Evolutionary conservation across 1,284 basidiomycete species (phyloP), one percentile per base, ranked within the genome.

Genomic region (Vanrija sp.): DNA sequence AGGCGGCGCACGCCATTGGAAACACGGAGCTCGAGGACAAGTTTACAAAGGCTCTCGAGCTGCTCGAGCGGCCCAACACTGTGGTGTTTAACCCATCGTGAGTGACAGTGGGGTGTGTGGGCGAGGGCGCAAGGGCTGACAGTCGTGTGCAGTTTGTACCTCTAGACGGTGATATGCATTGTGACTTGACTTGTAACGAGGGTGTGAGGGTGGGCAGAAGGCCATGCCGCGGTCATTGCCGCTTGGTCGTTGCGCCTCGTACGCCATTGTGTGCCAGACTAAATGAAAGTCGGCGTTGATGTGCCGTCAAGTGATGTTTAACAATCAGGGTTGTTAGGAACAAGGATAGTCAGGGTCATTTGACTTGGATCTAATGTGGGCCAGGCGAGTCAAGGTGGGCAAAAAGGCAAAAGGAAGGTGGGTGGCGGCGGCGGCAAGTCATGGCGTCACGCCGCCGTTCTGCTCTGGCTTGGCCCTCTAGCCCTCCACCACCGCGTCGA

Each of bases 1-100:
- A 86, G 67, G 95, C 95, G 0, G 90, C 94, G 1, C 92, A 93
- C 68, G 95, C 96, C 14, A 98, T 98, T 59, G 95, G 95, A 8
- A 98, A 98, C 72, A 82, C 81, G 8, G 94, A 98, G 66, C 80
- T 98, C 36, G 85, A 93, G 75, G 85, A 91, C 65, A 95, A 92
- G 75, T 96, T 96, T 68, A 85, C 87, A 61, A 88, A 89, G 69
- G 81, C 87, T 16, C 84, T 88, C 3, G 89, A 92, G 72, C 85
- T 92, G 85, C 84, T 96, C 23, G 92, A 93, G 71, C 81, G 92
- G 35, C 89, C 88, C 1, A 92, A 90, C 71, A 92, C 89, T 1
- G 91, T 96, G 57, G 94, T 95, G 31, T 96, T 96, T 78, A 92
- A 89, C 70, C 91, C 89, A 35, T 91, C 89, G 18, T 31, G 31